Base-by-base conservation (phyloP, 2,329 filamentous ascomycete genomes). In the Cytospora piceae region DNA sequence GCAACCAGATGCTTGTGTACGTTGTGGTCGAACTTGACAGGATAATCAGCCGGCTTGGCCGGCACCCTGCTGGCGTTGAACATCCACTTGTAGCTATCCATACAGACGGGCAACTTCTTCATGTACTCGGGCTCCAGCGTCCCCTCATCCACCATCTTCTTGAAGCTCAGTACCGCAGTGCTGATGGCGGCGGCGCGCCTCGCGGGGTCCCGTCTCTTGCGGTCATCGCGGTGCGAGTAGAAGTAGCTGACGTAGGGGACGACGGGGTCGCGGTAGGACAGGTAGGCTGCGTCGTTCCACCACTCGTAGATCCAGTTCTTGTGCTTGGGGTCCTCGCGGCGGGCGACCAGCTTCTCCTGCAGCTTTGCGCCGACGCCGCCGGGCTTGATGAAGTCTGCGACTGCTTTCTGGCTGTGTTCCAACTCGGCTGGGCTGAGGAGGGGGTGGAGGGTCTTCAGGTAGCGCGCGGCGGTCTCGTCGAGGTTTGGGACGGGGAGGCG, bases 191-290 rank as follows among this genome's bases (percentile, higher is more conserved):
- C 95, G 4, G 95, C 95, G 69, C 95, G 91, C 85, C 96, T 96
- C 69, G 91, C 90, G 0, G 95, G 95, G 77, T 97, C 88, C 69
- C 93, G 89, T 71, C 94, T 88, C 75, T 89, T 86, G 72, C 92
- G 89, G 79, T 99, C 96, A 79, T 99, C 95, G 71, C 93, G 88
- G 82, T 98, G 94, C 63, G 94, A 97, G 83, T 99, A 99, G 82
- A 99, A 99, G 86, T 99, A 99, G 79, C 93, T 97, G 74, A 99
- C 95, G 76, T 98, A 99, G 68, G 95, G 95, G 22, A 98, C 92
- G 56, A 99, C 92, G 14, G 95, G 95, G 77, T 98, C 95, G 71
- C 94, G 91, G 82, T 98, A 98, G 70, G 81, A 85, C 70, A 99
- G 87, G 80, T 99, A 99, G 66, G 95, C 95, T 5, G 89, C 87